A percentile compares a stretch with the other conserved stretches of the same genome.
These are phyloP conservation scores for Closterium sp. DNA, from an alignment of 139 green algal genomes.

Conservation along the genomic window DNA sequence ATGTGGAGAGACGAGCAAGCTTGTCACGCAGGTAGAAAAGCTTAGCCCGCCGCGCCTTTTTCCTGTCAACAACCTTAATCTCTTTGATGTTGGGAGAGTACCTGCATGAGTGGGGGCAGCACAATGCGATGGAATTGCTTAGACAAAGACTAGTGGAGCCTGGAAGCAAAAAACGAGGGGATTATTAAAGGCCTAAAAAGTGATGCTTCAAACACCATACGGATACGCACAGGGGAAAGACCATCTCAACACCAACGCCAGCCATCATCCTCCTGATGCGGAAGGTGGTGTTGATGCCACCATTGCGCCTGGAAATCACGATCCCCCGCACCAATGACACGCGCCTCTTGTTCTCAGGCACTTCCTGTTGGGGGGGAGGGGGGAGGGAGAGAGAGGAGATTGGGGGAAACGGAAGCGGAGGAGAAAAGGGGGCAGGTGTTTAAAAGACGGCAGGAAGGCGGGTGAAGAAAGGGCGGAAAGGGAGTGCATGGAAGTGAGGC, in stretches of 20 bases:
- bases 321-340: conserved; percentile 40
- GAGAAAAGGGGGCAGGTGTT: background rate
- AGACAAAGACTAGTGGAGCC: too few species aligned
- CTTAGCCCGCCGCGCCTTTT: conserved; percentile 47
- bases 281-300: conserved; percentile 45
- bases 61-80: conserved; percentile 44
- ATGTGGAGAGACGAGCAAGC: conserved; percentile 27
- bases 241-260: conserved; percentile 44
- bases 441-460: background rate
- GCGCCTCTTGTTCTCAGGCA: conserved; percentile 48
- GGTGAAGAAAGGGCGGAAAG: background rate
- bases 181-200: background rate
- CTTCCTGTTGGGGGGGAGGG: conserved; percentile 13
- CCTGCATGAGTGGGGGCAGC: background rate
- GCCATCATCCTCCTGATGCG: conserved; percentile 36
- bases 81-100: conserved; percentile 55
- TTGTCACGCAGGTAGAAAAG: conserved; percentile 56
- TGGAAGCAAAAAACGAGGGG: background rate
- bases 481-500: background rate
- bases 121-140: too few species aligned
- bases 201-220: background rate
- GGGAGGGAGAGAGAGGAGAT: background rate
- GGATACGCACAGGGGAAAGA: conserved; percentile 39
- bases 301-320: conserved; percentile 36
- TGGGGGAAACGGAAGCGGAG: background rate